Conservation (phyloP, 1,139 yeast genomes). For the Eremothecium coryli region DNA sequence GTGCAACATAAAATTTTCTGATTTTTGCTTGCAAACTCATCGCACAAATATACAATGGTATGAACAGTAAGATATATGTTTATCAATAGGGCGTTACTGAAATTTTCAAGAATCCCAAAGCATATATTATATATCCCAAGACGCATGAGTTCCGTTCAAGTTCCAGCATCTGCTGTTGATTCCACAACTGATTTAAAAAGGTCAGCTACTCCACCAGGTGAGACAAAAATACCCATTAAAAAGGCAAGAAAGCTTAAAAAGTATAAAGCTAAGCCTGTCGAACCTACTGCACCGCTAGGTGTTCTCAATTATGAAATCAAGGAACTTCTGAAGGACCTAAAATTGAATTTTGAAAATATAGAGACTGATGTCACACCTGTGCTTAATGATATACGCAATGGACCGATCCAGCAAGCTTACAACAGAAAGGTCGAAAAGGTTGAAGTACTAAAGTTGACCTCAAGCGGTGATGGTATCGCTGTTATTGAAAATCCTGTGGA, state of each 20-base stretch:
- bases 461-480: slow-evolving; percentile 77
- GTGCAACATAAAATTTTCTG: no score
- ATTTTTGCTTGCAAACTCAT: no score
- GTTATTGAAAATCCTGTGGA: slow-evolving; percentile 50
- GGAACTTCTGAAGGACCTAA: slow-evolving; percentile 40
- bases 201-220: no score
- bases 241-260: slow-evolving; percentile 35
- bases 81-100: no score
- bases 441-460: slow-evolving; percentile 47
- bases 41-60: no score
- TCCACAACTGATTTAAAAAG: no score
- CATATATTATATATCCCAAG: no score
- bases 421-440: slow-evolving; percentile 55
- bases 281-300: slow-evolving; percentile 75
- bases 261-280: slow-evolving; percentile 56
- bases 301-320: slow-evolving; percentile 67
- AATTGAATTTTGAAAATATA: slow-evolving; percentile 41
- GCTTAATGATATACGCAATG: slow-evolving; percentile 44
- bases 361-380: slow-evolving; percentile 56
- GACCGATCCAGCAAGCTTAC: slow-evolving; percentile 32
- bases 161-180: no score
- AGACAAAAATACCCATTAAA: no score
- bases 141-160: no score
- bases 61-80: no score
- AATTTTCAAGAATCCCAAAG: no score